Percentiles rank a stretch among this genome's conserved stretches.
Evolutionary conservation across 2,329 filamentous ascomycete species (phyloP).

Genomic region (Neofusicoccum sp.): DNA sequence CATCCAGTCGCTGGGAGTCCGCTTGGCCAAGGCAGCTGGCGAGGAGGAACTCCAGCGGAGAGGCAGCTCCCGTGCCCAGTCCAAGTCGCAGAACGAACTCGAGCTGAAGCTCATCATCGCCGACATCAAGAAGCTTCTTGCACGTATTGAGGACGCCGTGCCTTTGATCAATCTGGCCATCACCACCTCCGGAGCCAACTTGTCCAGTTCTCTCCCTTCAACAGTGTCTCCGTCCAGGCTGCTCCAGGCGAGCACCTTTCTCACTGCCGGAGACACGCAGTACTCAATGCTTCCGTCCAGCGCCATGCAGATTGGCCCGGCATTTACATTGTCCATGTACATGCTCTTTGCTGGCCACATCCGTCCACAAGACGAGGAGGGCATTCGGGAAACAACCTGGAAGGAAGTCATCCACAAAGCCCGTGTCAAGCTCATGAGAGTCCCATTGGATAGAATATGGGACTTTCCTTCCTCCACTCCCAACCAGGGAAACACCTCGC

Average conservation of each 20-base stretch:
- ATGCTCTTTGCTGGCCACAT: constrained; percentile 88
- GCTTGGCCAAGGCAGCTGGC: constrained; percentile 67
- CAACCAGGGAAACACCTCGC: constrained; percentile 21
- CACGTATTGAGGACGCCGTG: constrained; percentile 83
- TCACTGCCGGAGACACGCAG: constrained; percentile 82
- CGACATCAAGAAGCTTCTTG: constrained; percentile 73
- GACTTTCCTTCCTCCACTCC: constrained; percentile 35
- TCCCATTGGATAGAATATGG: constrained; percentile 59
- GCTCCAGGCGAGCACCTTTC: constrained; percentile 86
- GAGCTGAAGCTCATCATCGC: constrained; percentile 69
- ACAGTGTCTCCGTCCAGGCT: constrained; percentile 87
- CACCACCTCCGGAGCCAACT: constrained; percentile 83
- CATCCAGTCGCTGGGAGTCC: constrained; percentile 75
- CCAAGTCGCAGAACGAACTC: constrained; percentile 56
- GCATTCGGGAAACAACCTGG: constrained; percentile 72
- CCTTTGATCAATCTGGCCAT: constrained; percentile 92
- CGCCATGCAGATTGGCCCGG: constrained; percentile 79
- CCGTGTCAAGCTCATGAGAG: constrained; percentile 72
- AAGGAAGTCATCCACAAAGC: constrained; percentile 97
- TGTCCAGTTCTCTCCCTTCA: constrained; percentile 75
- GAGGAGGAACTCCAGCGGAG: constrained; percentile 56
- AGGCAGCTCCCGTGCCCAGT: constrained; percentile 46
- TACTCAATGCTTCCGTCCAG: constrained; percentile 65
- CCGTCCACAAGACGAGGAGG: constrained; percentile 54
- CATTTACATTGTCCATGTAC: constrained; percentile 84